Evolutionary conservation across 352 stramenopile species (phyloP), one percentile per base, ranked within the genome.

Genomic region (Pythium graminicola): DNA sequence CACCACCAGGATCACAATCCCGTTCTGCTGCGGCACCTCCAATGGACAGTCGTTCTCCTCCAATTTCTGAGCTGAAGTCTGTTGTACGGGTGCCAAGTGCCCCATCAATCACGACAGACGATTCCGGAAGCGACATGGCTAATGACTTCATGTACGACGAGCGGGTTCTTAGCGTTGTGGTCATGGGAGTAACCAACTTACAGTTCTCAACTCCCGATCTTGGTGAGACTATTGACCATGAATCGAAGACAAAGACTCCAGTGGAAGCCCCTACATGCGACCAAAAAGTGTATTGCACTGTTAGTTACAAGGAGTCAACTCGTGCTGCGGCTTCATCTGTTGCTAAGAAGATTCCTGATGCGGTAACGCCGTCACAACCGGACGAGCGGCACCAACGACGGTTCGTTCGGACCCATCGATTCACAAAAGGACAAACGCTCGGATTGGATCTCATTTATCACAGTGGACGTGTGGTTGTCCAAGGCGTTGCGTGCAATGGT

Each of bases 391-490:
- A 49, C 41, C 68, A 72, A 19, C 49, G 72, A 24, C 72, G 83
- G 10, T 72, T 75, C n/a, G 73, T 90, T 31, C 78, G 74, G 3
- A 89, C 72, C 4, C 63, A 82, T 49, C 60, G 78, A 32, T 89
- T 93, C 32, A 55, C 55, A 1, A 70, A 71, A 38, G 75, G 76
- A 0, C 57, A 77, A 53, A 69, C 58, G 26, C 54, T 93, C n/a
- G 82, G 82, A 8, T 67, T 93, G n/a, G 80, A 91, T 62, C 61
- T 93, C 11, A 77, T 93, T 11, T 90, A 93, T 51, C 68, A 73
- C 42, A 86, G 74, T 39, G 82, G 82, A 2, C 73, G 73, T 36
- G 78, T 93, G 11, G 52, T 89, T 6, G 77, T 93, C 1, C 82
- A 93, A 51, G 82, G 80, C 19, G 73, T 93, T 20, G 64, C 76